Conservation (phyloP, 345 rosid genomes). For the Leavenworthia alabamica region DNA sequence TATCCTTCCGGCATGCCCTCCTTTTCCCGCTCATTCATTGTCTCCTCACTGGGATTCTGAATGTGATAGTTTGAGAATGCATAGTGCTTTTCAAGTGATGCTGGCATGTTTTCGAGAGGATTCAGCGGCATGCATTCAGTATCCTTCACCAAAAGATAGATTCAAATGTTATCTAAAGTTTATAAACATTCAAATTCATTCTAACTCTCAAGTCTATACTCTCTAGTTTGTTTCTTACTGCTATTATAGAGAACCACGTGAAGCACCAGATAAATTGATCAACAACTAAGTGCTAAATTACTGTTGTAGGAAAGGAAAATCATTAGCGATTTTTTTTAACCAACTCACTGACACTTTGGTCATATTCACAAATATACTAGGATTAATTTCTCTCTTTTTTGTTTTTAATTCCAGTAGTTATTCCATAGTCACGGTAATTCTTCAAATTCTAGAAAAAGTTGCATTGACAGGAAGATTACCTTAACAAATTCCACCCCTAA, state of each 20-base stretch:
- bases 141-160: conserved; percentile 49
- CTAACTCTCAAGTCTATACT: neutral
- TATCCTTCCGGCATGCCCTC: conserved; percentile 44
- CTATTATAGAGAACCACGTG: neutral
- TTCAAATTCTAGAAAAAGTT: conserved; percentile 5
- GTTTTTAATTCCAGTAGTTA: neutral
- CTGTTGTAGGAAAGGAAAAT: neutral
- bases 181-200: conserved; percentile 5
- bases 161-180: conserved; percentile 9
- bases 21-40: conserved; percentile 41
- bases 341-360: neutral
- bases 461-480: conserved; percentile 38
- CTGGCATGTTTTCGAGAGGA: conserved; percentile 63
- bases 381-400: neutral
- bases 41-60: conserved; percentile 46
- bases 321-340: neutral
- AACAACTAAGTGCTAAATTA: conserved; percentile 1
- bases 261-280: neutral
- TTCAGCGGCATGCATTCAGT: conserved; percentile 77
- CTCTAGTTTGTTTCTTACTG: neutral
- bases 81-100: conserved; percentile 52
- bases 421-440: neutral
- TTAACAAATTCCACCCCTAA: conserved; percentile 69
- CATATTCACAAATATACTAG: neutral
- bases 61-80: conserved; percentile 34